Conservation (phyloP, 441 rosid species). For the Mallotus japonicus region DNA sequence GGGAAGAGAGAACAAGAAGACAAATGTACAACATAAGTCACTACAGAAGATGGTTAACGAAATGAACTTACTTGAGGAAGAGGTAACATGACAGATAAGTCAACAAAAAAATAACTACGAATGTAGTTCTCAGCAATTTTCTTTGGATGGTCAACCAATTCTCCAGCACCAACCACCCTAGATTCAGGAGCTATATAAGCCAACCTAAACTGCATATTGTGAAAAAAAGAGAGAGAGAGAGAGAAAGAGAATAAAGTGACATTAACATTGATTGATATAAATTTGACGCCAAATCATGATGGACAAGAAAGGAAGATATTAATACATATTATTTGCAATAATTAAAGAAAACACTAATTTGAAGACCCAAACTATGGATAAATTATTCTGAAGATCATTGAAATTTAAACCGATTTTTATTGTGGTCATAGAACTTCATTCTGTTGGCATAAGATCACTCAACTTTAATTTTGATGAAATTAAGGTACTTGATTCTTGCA, state of each 20-base stretch:
- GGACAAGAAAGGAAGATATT: too few relatives aligned
- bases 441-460: neutral
- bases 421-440: neutral
- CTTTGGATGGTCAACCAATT: slow-evolving; percentile 79
- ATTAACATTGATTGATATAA: neutral
- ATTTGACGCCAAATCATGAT: neutral
- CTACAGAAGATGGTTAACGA: slow-evolving; percentile 11
- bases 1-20: neutral
- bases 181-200: slow-evolving; percentile 87
- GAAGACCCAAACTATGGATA: neutral
- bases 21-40: neutral
- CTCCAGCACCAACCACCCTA: slow-evolving; percentile 82
- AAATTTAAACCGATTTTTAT: neutral
- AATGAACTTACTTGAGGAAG: slow-evolving; percentile 71
- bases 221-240: too few relatives aligned
- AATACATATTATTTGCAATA: neutral
- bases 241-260: neutral
- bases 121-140: slow-evolving; percentile 67
- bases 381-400: neutral
- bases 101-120: slow-evolving; percentile 53
- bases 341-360: neutral
- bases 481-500: neutral
- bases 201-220: slow-evolving; percentile 72
- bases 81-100: slow-evolving; percentile 65
- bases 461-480: neutral